Evolutionary conservation across 140 eudicot genomes (phyloP).

Genomic region (Erigeron philadelphicus): DNA sequence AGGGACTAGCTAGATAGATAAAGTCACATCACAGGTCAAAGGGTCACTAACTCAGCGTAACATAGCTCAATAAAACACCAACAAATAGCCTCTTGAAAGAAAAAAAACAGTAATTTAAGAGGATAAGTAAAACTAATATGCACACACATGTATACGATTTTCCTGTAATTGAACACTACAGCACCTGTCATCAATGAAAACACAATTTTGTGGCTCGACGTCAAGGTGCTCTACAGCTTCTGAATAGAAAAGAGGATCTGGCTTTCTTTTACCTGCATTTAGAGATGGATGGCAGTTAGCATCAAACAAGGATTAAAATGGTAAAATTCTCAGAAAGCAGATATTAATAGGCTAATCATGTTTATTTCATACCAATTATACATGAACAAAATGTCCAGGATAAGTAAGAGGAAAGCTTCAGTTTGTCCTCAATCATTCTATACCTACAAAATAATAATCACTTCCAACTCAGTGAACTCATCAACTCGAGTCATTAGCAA

Average conservation of each 20-base stretch:
- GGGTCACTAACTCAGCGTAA: no score
- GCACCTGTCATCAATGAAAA: constrained; percentile 94
- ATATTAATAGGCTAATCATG: constrained; percentile 14
- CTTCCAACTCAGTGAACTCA: not conserved
- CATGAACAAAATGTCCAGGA: constrained; percentile 99
- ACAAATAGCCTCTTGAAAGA: no score
- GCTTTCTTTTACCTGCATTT: constrained; percentile 80
- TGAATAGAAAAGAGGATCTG: constrained; percentile 64
- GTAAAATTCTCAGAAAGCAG: not conserved
- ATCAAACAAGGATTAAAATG: constrained; percentile 7
- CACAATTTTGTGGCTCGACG: constrained; percentile 55
- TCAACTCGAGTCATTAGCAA: constrained; percentile 13
- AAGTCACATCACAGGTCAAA: no score
- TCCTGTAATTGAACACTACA: constrained; percentile 10
- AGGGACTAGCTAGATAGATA: no score
- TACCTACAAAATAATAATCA: constrained; percentile 51
- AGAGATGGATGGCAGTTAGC: constrained; percentile 9
- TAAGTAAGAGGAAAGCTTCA: constrained; percentile 74
- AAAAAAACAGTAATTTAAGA: not conserved
- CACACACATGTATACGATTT: constrained; percentile 6
- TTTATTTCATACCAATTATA: constrained; percentile 42
- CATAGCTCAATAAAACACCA: no score
- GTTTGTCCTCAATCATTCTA: constrained; percentile 80
- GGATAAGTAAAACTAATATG: not conserved
- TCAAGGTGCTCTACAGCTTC: constrained; percentile 58